Percentiles rank a stretch among this genome's conserved stretches.
These are phyloP conservation scores for Lolium rigidum DNA, from an alignment of 176 grass and related monocot genomes.

Conservation along the genomic window DNA sequence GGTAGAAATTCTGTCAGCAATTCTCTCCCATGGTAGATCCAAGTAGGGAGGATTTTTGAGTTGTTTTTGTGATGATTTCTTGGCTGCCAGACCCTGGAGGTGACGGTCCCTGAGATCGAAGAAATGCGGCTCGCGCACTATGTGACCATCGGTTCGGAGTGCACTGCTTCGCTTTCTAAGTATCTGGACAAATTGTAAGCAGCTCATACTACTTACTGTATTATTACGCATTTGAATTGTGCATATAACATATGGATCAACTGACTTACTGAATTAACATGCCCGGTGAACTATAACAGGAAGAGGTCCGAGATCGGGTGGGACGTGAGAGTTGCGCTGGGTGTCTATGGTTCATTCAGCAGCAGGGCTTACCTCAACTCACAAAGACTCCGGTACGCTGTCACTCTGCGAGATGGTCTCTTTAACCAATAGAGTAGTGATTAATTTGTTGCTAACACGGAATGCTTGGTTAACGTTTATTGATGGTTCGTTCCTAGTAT, in stretches of 20 bases:
- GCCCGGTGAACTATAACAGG: slow-evolving; percentile 26
- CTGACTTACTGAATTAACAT: not conserved
- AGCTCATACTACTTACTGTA: not conserved
- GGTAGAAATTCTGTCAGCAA: not conserved
- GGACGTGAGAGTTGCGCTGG: slow-evolving; percentile 80
- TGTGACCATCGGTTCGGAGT: slow-evolving; percentile 90
- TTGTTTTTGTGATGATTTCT: not conserved
- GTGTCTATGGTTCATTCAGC: slow-evolving; percentile 83
- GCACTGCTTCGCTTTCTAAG: slow-evolving; percentile 76
- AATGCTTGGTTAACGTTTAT: not conserved
- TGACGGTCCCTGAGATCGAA: slow-evolving; percentile 92
- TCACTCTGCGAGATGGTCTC: not conserved
- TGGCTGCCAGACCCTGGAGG: slow-evolving; percentile 60
- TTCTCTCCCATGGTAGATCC: not conserved
- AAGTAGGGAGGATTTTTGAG: not conserved
- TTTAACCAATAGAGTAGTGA: not conserved
- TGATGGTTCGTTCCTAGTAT: not conserved
- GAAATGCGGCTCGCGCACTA: slow-evolving; percentile 98
- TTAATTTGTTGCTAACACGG: not conserved
- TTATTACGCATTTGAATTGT: not conserved
- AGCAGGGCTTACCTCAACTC: slow-evolving; percentile 93
- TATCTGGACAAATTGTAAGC: slow-evolving; percentile 84
- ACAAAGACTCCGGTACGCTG: slow-evolving; percentile 69
- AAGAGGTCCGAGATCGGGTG: slow-evolving; percentile 82
- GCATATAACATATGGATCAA: not conserved